These are phyloP conservation scores for Plantago major DNA, from an alignment of 257 asterid genomes.

Conservation along the genomic window DNA sequence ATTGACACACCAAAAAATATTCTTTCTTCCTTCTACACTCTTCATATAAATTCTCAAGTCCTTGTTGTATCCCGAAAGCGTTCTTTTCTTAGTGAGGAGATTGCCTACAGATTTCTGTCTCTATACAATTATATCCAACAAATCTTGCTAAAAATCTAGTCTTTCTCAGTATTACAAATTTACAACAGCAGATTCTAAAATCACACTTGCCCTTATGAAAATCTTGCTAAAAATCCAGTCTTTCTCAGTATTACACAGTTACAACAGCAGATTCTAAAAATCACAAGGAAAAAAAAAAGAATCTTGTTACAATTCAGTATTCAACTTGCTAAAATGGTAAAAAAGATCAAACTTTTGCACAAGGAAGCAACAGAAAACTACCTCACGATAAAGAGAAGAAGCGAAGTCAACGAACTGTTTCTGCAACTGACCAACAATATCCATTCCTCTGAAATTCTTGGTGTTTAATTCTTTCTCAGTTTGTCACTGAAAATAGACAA, in stretches of 20 bases:
- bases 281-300: background rate
- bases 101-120: no score
- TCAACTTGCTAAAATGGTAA: no score
- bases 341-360: background rate
- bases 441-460: constrained; percentile 15
- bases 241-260: background rate
- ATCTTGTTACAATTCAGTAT: no score
- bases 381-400: constrained; percentile 32
- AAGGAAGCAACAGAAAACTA: background rate
- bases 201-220: no score
- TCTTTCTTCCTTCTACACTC: no score
- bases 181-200: no score
- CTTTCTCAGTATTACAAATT: no score
- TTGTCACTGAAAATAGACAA: background rate
- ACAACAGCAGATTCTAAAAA: background rate
- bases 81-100: no score
- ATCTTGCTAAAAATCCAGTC: background rate
- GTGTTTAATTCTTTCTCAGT: background rate
- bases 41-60: no score
- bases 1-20: no score
- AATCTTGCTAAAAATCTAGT: background rate
- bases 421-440: constrained; percentile 28
- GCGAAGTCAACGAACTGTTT: constrained; percentile 27
- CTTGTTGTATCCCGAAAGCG: no score
- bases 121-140: background rate